Conservation (phyloP, 345 rosid genomes). For the Dipteronia sinensis region DNA sequence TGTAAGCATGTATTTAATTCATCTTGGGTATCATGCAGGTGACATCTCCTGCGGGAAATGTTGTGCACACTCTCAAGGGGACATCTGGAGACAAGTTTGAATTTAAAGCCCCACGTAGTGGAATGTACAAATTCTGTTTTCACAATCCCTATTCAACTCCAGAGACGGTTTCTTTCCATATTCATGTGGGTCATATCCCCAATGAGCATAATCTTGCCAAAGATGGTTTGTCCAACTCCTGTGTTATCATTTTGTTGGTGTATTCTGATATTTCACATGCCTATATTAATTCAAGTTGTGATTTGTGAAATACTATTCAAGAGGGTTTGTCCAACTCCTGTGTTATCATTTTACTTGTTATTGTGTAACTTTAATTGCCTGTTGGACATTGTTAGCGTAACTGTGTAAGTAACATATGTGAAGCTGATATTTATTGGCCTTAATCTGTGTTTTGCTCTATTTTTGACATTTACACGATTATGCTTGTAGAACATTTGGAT, state of each 20-base stretch:
- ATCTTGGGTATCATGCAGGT: conserved; percentile 46
- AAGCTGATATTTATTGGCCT: not conserved
- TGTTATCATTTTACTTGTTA: too few relatives aligned
- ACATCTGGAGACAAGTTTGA: conserved; percentile 96
- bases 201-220: conserved; percentile 91
- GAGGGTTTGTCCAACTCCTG: too few relatives aligned
- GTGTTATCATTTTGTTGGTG: not conserved
- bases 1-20: not conserved
- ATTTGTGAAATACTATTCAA: conserved; percentile 6
- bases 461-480: not conserved
- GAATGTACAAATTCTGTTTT: conserved; percentile 97
- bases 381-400: not conserved
- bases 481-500: conserved; percentile 79
- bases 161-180: conserved; percentile 91
- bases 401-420: not conserved
- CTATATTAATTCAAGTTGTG: not conserved
- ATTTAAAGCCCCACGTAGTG: conserved; percentile 87
- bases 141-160: conserved; percentile 92
- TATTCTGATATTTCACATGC: conserved; percentile 9
- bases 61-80: conserved; percentile 66
- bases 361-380: conserved; percentile 7
- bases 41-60: conserved; percentile 81
- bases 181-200: conserved; percentile 96
- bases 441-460: conserved; percentile 1
- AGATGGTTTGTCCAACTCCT: conserved; percentile 60